phyloP scores from a whole-genome alignment of 2,329 filamentous ascomycete genomes.

The Trichophyton equinum region DNA sequence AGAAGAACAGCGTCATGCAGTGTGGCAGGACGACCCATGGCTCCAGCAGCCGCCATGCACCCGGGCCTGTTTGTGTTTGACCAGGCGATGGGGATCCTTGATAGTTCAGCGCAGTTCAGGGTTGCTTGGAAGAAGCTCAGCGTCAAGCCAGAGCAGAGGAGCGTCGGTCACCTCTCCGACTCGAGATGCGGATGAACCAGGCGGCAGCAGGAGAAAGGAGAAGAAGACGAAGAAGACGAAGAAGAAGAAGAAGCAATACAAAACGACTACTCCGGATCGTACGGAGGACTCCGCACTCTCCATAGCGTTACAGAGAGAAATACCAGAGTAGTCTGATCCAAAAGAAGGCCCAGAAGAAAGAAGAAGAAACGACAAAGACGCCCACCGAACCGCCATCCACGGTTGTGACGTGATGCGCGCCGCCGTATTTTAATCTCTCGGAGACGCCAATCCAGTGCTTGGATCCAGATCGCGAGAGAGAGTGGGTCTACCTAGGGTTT shows the following conservation, averaged over 20 bases:
- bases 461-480: not conserved
- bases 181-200: not conserved
- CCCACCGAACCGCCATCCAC: not conserved
- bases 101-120: not conserved
- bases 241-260: not conserved
- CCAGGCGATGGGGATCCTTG: conserved; percentile 2
- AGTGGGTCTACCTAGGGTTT: not conserved
- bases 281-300: not conserved
- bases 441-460: not conserved
- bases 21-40: conserved; percentile 1
- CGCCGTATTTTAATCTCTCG: not conserved
- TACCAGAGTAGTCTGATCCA: not conserved
- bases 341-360: not conserved
- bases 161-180: no score
- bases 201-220: not conserved
- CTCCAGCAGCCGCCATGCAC: not conserved
- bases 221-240: not conserved
- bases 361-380: not conserved
- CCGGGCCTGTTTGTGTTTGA: not conserved
- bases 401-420: not conserved
- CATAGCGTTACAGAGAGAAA: no score
- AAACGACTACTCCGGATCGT: not conserved
- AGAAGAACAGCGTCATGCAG: not conserved
- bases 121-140: not conserved
- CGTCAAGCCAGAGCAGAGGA: not conserved